Evolutionary conservation across 163 green algal genomes (phyloP).

Genomic region (Chlamydomonas reinhardtii): DNA sequence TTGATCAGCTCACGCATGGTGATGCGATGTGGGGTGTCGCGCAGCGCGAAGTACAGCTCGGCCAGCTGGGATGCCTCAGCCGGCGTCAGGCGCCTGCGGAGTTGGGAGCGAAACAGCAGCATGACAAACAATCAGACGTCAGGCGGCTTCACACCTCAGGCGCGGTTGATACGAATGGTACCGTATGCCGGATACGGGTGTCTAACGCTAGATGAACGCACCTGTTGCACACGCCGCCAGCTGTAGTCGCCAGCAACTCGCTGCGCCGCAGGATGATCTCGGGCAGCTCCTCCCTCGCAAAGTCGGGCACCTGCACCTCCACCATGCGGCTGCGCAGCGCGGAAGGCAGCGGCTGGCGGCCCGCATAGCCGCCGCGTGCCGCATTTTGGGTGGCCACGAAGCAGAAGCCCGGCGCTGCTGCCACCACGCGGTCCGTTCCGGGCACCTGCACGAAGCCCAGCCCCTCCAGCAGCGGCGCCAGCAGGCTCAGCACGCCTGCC

Average conservation of each 20-base stretch:
- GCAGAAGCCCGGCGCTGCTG: constrained; percentile 37
- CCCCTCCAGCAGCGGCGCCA: constrained; percentile 48
- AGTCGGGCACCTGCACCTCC: constrained; percentile 46
- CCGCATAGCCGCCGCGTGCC: not conserved
- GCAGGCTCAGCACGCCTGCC: constrained; percentile 8
- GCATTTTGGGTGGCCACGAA: constrained; percentile 54
- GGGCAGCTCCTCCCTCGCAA: constrained; percentile 16
- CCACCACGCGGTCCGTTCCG: constrained; percentile 19
- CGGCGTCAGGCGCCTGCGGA: not conserved
- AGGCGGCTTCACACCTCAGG: too few relatives aligned
- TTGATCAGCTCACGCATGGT: constrained; percentile 59
- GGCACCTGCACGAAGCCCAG: constrained; percentile 34
- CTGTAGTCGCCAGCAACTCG: not conserved
- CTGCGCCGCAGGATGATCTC: constrained; percentile 18
- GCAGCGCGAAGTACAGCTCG: constrained; percentile 14
- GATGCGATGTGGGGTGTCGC: not conserved
- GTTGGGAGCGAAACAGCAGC: too few relatives aligned
- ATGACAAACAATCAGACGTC: too few relatives aligned
- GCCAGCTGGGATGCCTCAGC: not conserved
- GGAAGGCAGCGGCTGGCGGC: constrained; percentile 42
- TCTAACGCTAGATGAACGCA: too few relatives aligned
- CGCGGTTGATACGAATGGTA: too few relatives aligned
- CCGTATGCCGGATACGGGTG: too few relatives aligned
- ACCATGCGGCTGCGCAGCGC: constrained; percentile 45
- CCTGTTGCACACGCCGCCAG: too few relatives aligned